Conservation (phyloP, 2,329 filamentous ascomycete genomes). For the Exophiala sp. region DNA sequence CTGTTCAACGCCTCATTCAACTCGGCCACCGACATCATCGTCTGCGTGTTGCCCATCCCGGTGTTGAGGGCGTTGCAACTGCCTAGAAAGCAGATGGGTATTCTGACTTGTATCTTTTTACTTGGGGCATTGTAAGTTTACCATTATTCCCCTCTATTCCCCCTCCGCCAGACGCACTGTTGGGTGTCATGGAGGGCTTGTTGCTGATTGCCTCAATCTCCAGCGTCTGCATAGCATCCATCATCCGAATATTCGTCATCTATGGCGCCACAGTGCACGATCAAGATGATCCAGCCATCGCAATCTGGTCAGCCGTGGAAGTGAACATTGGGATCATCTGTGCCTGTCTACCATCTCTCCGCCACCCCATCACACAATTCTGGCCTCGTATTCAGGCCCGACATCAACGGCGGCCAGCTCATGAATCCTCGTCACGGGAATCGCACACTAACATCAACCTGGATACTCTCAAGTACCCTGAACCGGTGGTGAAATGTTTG, state of each 20-base stretch:
- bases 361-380: conserved; percentile 11
- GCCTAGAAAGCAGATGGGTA: conserved; percentile 19
- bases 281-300: conserved; percentile 22
- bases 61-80: conserved; percentile 32
- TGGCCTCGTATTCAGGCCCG: conserved; percentile 7
- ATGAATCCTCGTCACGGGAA: not conserved
- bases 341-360: conserved; percentile 35
- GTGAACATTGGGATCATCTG: conserved; percentile 40
- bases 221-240: conserved; percentile 19
- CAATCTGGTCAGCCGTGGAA: conserved; percentile 44
- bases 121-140: conserved; percentile 30
- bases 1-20: conserved; percentile 35
- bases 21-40: conserved; percentile 35
- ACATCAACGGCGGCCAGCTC: not conserved
- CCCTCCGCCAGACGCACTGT: not conserved
- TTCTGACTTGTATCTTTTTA: conserved; percentile 22
- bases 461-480: not conserved
- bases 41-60: conserved; percentile 35
- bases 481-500: not conserved
- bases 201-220: not conserved
- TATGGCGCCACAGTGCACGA: conserved; percentile 11
- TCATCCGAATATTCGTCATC: conserved; percentile 12
- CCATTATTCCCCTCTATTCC: too few species aligned
- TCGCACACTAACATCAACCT: not conserved
- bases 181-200: not conserved